Base-by-base conservation (phyloP, 495 filamentous ascomycete species). In the Tetracladium setigerum region DNA sequence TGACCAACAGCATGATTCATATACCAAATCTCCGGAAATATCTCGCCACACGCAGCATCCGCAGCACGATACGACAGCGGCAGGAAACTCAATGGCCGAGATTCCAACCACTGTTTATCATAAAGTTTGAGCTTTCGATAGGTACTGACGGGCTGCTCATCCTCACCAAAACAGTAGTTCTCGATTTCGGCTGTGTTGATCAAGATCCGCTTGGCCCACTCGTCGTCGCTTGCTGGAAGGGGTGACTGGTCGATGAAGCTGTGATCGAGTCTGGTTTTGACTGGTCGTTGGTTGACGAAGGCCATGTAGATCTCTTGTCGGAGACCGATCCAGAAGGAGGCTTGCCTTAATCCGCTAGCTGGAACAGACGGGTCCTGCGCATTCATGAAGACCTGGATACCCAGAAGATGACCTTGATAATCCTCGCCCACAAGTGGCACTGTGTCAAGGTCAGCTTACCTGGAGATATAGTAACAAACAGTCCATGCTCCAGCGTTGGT, bases 221-320 rank as follows among this genome's bases (percentile, higher is more conserved):
- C 54, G n/a, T 52, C 44, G 40, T 67, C 62, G 34, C 63, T 54
- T 13, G 61, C 54, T 0, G 56, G 57, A 9, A 58, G 55, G 5
- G 66, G 50, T 13, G 59, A 59, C 16, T 58, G 57, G 35, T 60
- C 58, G 6, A 44, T 49, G 7, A 62, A 44, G 30, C 49, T 60
- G 2, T 51, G 43, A 5, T 38, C 44, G n/a, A 65, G 38, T n/a
- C 59, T 51, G 9, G 60, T 46, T 1, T 47, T 42, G 32, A 68
- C 51, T 5, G 60, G 46, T 12, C 61, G 58, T 49, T 65, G 63
- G 48, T 61, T 65, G 16, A 59, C 58, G 41, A 68, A 66, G 1
- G 62, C 50, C 24, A 62, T 64, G 41, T 62, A 55, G 14, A 68
- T 53, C 35, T 67, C 64, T 55, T 68, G 67, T n/a, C 65, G 55